Conservation (phyloP, 495 filamentous ascomycete genomes). For the Penicillium riverlandense region DNA sequence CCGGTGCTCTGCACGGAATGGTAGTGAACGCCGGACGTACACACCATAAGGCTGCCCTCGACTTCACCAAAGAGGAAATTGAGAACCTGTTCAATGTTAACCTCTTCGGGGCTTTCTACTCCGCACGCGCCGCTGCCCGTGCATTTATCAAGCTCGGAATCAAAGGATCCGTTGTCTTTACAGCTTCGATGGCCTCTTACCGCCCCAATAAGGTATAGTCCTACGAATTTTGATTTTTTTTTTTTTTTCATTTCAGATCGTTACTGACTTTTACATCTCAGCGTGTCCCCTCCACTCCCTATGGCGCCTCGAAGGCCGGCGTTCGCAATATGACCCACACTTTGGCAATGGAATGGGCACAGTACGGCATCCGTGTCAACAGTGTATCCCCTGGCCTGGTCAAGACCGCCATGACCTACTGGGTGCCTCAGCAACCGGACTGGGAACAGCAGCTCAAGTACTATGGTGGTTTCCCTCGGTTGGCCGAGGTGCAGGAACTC, state of each 20-base stretch:
- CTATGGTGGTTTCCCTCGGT: constrained; percentile 34
- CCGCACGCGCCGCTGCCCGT: constrained; percentile 25
- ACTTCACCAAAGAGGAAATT: constrained; percentile 34
- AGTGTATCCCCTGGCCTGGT: constrained; percentile 32
- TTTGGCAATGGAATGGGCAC: constrained; percentile 42
- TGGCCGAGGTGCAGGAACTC: constrained; percentile 32
- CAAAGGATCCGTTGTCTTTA: constrained; percentile 39
- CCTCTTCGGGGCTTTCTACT: constrained; percentile 35
- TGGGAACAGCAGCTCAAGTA: constrained; percentile 37
- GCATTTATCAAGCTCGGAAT: constrained; percentile 36
- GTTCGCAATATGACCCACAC: constrained; percentile 33
- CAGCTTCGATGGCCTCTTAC: constrained; percentile 40
- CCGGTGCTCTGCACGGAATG: constrained; percentile 29
- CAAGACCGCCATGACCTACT: constrained; percentile 34
- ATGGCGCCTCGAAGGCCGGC: constrained; percentile 25
- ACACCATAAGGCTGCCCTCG: constrained; percentile 35
- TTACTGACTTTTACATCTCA: constrained; percentile 3
- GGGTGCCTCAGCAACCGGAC: constrained; percentile 30
- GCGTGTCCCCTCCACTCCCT: constrained; percentile 27
- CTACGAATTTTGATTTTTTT: not conserved
- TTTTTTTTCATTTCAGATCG: too few relatives aligned
- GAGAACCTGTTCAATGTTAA: constrained; percentile 36
- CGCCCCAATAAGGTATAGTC: constrained; percentile 32
- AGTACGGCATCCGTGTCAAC: constrained; percentile 39
- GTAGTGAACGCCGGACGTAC: constrained; percentile 38